Conservation (phyloP, 2,329 filamentous ascomycete genomes). For the Niveomyces coronatus region DNA sequence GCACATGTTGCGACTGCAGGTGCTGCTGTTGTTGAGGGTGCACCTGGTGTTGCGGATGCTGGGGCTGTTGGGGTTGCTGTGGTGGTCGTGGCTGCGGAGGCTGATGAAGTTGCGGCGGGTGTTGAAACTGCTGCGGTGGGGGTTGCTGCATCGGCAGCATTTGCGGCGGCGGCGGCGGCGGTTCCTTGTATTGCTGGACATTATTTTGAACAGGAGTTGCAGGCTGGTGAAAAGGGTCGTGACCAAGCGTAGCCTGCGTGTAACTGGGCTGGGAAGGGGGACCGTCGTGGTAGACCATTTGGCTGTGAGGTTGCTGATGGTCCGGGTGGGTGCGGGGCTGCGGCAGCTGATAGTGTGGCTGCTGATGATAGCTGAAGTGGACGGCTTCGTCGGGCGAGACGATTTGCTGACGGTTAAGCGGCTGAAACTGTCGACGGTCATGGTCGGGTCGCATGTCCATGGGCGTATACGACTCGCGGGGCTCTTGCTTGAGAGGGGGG, state of each 20-base stretch:
- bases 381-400: neutral
- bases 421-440: slow-evolving; percentile 8
- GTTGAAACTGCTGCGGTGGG: neutral
- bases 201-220: too few relatives aligned
- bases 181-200: too few relatives aligned
- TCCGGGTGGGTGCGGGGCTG: slow-evolving; percentile 6
- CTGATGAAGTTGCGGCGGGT: too few relatives aligned
- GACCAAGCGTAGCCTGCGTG: slow-evolving; percentile 1
- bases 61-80: too few relatives aligned
- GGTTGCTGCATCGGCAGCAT: neutral
- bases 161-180: neutral
- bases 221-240: slow-evolving; percentile 1
- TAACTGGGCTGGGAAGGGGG: too few relatives aligned
- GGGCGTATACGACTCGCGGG: slow-evolving; percentile 1
- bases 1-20: neutral
- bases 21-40: neutral
- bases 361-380: slow-evolving; percentile 3
- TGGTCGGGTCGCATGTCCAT: slow-evolving; percentile 4
- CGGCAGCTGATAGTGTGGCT: slow-evolving; percentile 1
- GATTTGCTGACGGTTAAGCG: slow-evolving; percentile 5
- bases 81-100: neutral
- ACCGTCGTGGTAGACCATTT: neutral
- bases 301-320: neutral
- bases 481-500: slow-evolving; percentile 4
- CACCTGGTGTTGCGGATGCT: neutral